A percentile compares a stretch with the other conserved stretches of the same genome.
These are phyloP conservation scores for Aspergillus viridinutans DNA, from an alignment of 2,329 filamentous ascomycete species.

Conservation along the genomic window DNA sequence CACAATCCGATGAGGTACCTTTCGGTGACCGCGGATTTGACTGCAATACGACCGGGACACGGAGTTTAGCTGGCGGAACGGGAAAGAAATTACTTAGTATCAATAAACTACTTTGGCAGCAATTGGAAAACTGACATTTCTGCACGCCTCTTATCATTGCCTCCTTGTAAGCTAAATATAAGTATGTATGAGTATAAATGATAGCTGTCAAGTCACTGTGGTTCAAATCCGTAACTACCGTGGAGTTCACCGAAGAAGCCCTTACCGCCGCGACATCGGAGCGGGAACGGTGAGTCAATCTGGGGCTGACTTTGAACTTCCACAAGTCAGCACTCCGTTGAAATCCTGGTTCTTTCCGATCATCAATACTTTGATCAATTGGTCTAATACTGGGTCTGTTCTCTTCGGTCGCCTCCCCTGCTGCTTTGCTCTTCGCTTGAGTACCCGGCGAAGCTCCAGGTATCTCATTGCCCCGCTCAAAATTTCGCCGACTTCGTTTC, in stretches of 20 bases:
- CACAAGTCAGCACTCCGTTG: background rate
- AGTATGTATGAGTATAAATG: background rate
- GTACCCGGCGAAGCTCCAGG: background rate
- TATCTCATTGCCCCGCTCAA: background rate
- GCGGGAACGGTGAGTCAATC: constrained; percentile 19
- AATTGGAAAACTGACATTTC: background rate
- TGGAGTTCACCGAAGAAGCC: background rate
- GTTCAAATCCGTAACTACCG: background rate
- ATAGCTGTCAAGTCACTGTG: background rate
- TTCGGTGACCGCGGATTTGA: background rate
- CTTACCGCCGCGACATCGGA: constrained; percentile 13
- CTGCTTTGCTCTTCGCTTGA: constrained; percentile 1
- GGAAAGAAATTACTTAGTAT: background rate
- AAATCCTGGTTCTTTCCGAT: background rate
- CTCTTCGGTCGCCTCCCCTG: background rate
- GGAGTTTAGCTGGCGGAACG: background rate
- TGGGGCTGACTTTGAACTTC: background rate
- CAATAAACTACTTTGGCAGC: background rate
- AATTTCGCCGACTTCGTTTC: background rate
- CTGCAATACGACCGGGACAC: background rate
- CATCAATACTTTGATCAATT: background rate
- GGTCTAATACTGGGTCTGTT: background rate
- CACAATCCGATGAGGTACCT: background rate
- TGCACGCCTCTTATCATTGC: background rate
- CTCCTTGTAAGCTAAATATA: background rate